phyloP scores from a whole-genome alignment of 2,329 filamentous ascomycete genomes.

The Neopestalotiopsis sp. region DNA sequence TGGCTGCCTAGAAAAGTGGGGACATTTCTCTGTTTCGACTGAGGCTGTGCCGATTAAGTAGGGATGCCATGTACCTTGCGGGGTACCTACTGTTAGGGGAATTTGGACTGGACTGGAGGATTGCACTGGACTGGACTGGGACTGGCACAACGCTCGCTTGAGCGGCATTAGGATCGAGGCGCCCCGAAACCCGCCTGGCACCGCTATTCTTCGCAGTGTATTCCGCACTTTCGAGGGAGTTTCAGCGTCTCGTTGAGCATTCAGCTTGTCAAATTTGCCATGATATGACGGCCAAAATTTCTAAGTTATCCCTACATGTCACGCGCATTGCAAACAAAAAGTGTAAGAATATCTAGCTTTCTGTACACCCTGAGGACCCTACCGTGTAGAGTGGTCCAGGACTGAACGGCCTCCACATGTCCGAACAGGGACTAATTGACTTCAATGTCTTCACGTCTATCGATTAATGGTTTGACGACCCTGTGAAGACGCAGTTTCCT shows the following conservation, averaged over 20 bases:
- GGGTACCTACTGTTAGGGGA: conserved; percentile 1
- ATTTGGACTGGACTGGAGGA: neutral
- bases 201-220: neutral
- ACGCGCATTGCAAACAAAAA: no score
- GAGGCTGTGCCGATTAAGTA: conserved; percentile 8
- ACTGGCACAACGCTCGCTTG: neutral
- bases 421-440: no score
- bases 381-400: no score
- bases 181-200: neutral
- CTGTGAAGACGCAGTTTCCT: no score
- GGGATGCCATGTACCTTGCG: neutral
- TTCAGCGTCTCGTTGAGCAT: neutral
- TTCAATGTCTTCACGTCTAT: no score
- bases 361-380: no score
- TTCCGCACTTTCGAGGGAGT: neutral
- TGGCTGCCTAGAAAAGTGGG: conserved; percentile 13
- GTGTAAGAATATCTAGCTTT: no score
- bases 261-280: neutral
- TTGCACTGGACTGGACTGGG: neutral
- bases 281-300: neutral
- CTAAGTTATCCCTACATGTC: no score
- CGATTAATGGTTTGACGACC: no score
- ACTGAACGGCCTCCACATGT: no score
- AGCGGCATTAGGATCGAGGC: neutral
- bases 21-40: neutral